phyloP scores from a whole-genome alignment of 495 filamentous ascomycete genomes.

The Penicillium fimorum region DNA sequence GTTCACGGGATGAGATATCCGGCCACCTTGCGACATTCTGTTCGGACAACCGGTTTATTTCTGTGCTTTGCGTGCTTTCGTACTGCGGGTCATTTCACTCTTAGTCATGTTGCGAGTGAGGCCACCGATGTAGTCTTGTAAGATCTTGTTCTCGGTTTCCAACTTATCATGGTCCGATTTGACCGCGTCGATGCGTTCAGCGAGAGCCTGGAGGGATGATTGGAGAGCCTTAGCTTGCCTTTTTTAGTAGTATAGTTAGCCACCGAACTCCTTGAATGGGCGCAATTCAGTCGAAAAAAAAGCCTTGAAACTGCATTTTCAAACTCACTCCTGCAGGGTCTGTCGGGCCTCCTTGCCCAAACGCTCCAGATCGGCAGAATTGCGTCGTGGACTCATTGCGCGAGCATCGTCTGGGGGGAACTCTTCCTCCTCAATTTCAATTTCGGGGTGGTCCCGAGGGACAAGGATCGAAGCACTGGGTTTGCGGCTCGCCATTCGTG shows the following conservation, averaged over 20 bases:
- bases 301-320: not conserved
- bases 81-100: conserved; percentile 45
- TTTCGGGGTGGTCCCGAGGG: conserved; percentile 65
- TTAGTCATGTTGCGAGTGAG: conserved; percentile 55
- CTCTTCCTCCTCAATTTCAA: conserved; percentile 65
- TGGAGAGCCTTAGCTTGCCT: conserved; percentile 89
- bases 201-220: conserved; percentile 79
- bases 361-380: conserved; percentile 81
- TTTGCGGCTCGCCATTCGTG: conserved; percentile 61
- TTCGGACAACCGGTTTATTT: conserved; percentile 30
- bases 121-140: conserved; percentile 76
- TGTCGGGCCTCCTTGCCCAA: conserved; percentile 76
- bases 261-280: not conserved
- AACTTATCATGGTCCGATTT: conserved; percentile 92
- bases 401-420: conserved; percentile 83
- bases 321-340: conserved; percentile 62
- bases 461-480: conserved; percentile 80
- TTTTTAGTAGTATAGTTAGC: conserved; percentile 1
- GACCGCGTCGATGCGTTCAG: conserved; percentile 91
- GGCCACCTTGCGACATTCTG: conserved; percentile 8
- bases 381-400: conserved; percentile 91
- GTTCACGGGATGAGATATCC: conserved; percentile 8
- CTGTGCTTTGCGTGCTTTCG: conserved; percentile 46
- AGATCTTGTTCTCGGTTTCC: conserved; percentile 88
- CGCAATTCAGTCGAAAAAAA: not conserved